phyloP scores from a whole-genome alignment of 345 rosid species.

The Ceriops decandra region DNA sequence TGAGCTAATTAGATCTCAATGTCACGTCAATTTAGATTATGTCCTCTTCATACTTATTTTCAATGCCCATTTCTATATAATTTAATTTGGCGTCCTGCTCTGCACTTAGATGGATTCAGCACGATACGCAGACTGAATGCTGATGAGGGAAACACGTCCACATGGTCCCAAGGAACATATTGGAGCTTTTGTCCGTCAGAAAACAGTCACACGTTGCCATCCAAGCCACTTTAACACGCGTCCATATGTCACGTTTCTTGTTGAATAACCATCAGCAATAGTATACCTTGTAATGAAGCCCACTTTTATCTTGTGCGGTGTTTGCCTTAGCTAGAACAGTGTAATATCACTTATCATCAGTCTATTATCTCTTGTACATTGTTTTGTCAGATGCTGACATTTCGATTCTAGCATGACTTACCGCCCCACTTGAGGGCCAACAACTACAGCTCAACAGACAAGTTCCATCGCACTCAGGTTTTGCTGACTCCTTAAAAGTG shows the following conservation, averaged over 20 bases:
- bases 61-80: no score
- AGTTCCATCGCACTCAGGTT: background rate
- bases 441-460: background rate
- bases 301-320: background rate
- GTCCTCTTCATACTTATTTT: no score
- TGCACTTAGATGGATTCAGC: no score
- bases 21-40: no score
- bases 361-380: background rate
- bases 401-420: background rate
- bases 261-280: background rate
- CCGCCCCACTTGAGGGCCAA: background rate
- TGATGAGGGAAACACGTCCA: conserved; percentile 2
- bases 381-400: background rate
- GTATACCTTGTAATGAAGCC: background rate
- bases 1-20: no score
- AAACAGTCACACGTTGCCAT: background rate
- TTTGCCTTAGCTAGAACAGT: conserved; percentile 25
- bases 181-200: background rate
- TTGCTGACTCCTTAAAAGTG: background rate
- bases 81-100: no score
- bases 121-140: background rate
- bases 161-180: background rate
- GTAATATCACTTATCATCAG: background rate
- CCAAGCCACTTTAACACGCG: background rate
- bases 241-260: background rate